phyloP scores from a whole-genome alignment of 2,329 filamentous ascomycete species.

The Colletotrichum cordylinicola region DNA sequence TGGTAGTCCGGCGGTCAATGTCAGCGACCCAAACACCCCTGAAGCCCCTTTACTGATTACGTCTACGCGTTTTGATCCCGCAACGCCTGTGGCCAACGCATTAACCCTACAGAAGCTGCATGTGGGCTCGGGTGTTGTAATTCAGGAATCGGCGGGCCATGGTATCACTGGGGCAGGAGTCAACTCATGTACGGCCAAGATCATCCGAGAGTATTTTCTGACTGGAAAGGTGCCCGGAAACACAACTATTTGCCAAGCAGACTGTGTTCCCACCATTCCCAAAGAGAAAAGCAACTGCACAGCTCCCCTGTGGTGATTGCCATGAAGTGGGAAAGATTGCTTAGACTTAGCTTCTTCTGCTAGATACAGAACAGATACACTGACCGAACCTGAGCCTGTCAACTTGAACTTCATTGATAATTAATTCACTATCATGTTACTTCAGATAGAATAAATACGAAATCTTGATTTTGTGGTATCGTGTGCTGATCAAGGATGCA shows the following conservation, averaged over 20 bases:
- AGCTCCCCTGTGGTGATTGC: neutral
- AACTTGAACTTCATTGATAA: no score
- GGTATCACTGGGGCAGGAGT: constrained; percentile 28
- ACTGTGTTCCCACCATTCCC: neutral
- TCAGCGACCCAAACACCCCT: constrained; percentile 27
- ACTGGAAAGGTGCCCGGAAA: neutral
- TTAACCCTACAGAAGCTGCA: constrained; percentile 18
- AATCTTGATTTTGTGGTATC: no score
- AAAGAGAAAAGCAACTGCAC: neutral
- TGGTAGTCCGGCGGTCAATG: neutral
- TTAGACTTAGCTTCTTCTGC: no score
- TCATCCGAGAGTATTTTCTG: neutral
- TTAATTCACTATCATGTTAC: no score
- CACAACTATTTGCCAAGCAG: neutral
- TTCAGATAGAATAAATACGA: no score
- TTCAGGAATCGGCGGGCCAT: neutral
- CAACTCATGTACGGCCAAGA: constrained; percentile 20
- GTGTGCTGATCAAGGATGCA: neutral
- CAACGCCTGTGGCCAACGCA: constrained; percentile 43
- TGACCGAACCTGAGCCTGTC: no score
- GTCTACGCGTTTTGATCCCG: constrained; percentile 40
- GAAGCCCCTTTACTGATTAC: constrained; percentile 42
- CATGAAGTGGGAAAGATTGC: no score
- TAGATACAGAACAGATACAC: no score
- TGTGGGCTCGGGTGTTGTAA: neutral